These are phyloP conservation scores for Passiflora organensis DNA, from an alignment of 345 rosid genomes.

Conservation along the genomic window DNA sequence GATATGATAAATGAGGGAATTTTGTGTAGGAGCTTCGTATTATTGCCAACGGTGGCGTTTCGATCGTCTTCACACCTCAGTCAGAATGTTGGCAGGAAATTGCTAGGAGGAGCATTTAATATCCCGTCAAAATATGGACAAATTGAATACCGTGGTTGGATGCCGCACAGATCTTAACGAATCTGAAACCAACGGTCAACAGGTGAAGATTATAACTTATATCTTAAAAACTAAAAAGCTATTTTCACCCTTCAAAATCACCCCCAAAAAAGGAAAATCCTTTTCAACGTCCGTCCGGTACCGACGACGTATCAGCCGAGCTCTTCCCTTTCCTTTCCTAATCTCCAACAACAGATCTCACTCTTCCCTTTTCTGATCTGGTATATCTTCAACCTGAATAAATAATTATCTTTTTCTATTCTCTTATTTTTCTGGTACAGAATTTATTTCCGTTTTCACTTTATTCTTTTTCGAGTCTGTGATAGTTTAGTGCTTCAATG, in stretches of 20 bases:
- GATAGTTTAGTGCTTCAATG: constrained; percentile 11
- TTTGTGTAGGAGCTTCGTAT: too few relatives aligned
- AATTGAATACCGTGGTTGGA: not conserved
- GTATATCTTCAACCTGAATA: not conserved
- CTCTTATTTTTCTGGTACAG: not conserved
- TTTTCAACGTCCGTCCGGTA: not conserved
- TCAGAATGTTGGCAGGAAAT: too few relatives aligned
- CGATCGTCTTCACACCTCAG: too few relatives aligned
- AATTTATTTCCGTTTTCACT: not conserved
- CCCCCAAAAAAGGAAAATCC: not conserved
- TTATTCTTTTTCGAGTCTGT: not conserved
- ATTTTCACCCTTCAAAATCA: not conserved
- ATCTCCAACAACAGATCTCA: not conserved
- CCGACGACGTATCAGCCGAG: not conserved
- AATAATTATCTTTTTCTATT: too few relatives aligned
- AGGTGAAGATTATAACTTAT: not conserved
- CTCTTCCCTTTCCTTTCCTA: not conserved
- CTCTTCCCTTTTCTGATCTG: not conserved
- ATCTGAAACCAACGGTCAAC: not conserved
- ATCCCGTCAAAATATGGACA: not conserved
- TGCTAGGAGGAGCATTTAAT: not conserved
- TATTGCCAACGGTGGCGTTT: too few relatives aligned
- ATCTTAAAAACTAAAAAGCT: not conserved
- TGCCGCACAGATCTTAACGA: not conserved
- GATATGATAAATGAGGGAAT: too few relatives aligned